Base-by-base conservation (phyloP, 345 rosid species). In the Draba incana region DNA sequence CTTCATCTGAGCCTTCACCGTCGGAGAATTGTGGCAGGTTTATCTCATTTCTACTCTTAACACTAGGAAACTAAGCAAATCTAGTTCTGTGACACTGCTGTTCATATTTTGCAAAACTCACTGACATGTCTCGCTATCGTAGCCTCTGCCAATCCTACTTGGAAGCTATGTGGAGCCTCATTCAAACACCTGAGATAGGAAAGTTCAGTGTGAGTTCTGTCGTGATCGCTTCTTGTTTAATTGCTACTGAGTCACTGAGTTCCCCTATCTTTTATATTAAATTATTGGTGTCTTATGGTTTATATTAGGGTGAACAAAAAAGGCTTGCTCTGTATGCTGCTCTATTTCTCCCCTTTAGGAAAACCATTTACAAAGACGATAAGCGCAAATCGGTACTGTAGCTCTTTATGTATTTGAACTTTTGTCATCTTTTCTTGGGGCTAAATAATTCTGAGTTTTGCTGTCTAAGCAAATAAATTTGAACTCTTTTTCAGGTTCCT, bases 271-370 rank as follows among this genome's bases (percentile, higher is more conserved):
- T 72, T 39, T 28, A 4, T 16, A 23, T 13, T 4, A 10, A 30
- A 4, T 15, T n/a, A n/a, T n/a, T n/a, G n/a, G n/a, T n/a, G n/a
- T n/a, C n/a, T n/a, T n/a, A n/a, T n/a, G n/a, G n/a, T n/a, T n/a
- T n/a, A 20, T 20, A 20, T 20, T 20, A 20, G 98, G 91, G 76
- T 64, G 95, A 93, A 46, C 85, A 88, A 60, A 80, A 83, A 74
- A 86, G 96, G 79, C 84, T 93, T 51, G 75, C 84, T 57, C 62
- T 85, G 31, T 93, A 90, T 81, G 83, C 96, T 57, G 91, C 98
- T 55, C 69, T 93, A 45, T 93, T 93, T 84, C 86, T 88, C 62
- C 95, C 97, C 25, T 73, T 90, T 39, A 80, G 88, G 69, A 62
- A 78, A 60, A 77, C 72, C 39, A 55, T 75, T 28, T 88, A 85